phyloP scores from a whole-genome alignment of 176 grass and related monocot species.

The Pontederia paniculata region DNA sequence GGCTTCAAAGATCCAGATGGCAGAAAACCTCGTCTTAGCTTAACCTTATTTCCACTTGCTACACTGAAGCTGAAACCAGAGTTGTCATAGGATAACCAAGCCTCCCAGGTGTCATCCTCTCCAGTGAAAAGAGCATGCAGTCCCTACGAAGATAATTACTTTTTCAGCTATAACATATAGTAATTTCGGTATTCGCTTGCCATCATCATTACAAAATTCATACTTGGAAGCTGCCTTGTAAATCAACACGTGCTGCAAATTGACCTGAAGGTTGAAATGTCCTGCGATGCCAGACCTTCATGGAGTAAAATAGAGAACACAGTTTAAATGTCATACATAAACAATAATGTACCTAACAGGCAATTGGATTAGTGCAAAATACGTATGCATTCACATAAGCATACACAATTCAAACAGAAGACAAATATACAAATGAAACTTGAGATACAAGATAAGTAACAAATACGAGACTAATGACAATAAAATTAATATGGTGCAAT shows the following conservation, averaged over 20 bases:
- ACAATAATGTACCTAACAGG: no score
- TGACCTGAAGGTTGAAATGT: conserved; percentile 93
- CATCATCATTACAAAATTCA: conserved; percentile 18
- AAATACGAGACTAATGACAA: no score
- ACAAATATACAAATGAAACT: no score
- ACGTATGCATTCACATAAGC: no score
- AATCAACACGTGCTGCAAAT: conserved; percentile 84
- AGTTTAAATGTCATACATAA: no score
- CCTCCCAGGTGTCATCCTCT: conserved; percentile 93
- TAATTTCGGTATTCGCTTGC: conserved; percentile 7
- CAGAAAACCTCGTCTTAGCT: conserved; percentile 86
- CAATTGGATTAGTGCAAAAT: no score
- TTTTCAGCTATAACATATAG: conserved; percentile 20
- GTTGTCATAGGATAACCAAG: conserved; percentile 66
- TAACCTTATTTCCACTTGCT: conserved; percentile 51
- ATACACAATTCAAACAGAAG: no score
- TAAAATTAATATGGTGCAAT: no score
- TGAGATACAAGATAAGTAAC: no score
- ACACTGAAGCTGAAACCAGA: conserved; percentile 35
- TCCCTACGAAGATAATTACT: conserved; percentile 32
- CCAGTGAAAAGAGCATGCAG: conserved; percentile 92
- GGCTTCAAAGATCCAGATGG: conserved; percentile 58
- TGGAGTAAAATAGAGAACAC: conserved; percentile 12
- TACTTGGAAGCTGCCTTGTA: conserved; percentile 65
- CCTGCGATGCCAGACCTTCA: conserved; percentile 79